A percentile compares a stretch with the other conserved stretches of the same genome.
These are phyloP conservation scores for Gymnopus androsaceus DNA, from an alignment of 1,284 basidiomycete genomes.

Conservation along the genomic window DNA sequence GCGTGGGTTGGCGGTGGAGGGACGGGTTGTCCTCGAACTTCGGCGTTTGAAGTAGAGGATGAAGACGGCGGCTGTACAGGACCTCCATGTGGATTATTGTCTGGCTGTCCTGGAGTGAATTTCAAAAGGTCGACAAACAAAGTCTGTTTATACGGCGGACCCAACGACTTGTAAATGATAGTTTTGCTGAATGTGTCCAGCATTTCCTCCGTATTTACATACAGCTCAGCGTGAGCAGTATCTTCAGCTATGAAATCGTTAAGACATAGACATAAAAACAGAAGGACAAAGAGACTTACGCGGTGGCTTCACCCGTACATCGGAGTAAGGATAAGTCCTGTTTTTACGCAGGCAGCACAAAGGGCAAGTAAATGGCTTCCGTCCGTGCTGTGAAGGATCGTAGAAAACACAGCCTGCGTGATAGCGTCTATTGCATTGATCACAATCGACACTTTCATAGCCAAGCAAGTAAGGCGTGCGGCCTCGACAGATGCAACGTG, in stretches of 20 bases:
- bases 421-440: conserved; percentile 62
- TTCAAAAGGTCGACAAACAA: conserved; percentile 74
- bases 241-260: conserved; percentile 37
- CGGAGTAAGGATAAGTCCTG: conserved; percentile 66
- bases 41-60: conserved; percentile 20
- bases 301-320: conserved; percentile 67
- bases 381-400: conserved; percentile 36
- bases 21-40: conserved; percentile 18
- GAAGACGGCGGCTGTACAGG: conserved; percentile 19
- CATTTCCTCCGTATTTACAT: conserved; percentile 72
- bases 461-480: conserved; percentile 58
- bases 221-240: conserved; percentile 45
- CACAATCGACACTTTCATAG: conserved; percentile 67
- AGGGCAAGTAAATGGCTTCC: conserved; percentile 60
- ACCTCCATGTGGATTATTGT: conserved; percentile 33
- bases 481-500: conserved; percentile 79
- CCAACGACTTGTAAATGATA: conserved; percentile 65
- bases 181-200: conserved; percentile 72
- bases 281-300: conserved; percentile 44
- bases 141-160: conserved; percentile 63
- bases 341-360: conserved; percentile 75
- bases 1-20: neutral
- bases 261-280: conserved; percentile 16
- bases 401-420: conserved; percentile 79
- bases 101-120: conserved; percentile 49